Conservation (phyloP, 805 yeast species). For the Candida insectalens region DNA sequence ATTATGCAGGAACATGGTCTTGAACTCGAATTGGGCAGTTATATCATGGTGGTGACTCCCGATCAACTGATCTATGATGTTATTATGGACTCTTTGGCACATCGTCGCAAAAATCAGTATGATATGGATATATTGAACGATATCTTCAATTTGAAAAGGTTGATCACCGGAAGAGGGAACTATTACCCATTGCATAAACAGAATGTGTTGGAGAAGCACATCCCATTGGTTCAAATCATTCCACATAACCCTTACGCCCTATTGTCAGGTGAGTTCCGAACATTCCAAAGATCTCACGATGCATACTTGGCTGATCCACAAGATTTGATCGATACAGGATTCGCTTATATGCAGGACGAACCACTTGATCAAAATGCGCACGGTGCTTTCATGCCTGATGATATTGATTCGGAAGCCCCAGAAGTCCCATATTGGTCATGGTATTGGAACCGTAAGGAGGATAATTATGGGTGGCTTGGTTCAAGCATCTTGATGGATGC, state of each 20-base stretch:
- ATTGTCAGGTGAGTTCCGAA: constrained; percentile 38
- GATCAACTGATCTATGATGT: constrained; percentile 15
- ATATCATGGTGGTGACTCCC: constrained; percentile 56
- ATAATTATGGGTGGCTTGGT: constrained; percentile 27
- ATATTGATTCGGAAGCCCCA: too few relatives aligned
- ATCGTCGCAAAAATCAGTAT: constrained; percentile 28
- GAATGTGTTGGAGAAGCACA: constrained; percentile 5
- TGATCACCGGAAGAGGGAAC: constrained; percentile 6
- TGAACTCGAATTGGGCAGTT: constrained; percentile 26
- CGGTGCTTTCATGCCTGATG: too few relatives aligned
- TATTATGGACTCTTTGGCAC: constrained; percentile 15
- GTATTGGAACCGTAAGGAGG: constrained; percentile 2
- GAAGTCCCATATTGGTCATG: constrained; percentile 4
- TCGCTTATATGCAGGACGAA: constrained; percentile 1
- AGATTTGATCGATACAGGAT: constrained; percentile 23
- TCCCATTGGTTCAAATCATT: constrained; percentile 27
- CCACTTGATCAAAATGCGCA: background rate
- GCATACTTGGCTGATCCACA: constrained; percentile 34
- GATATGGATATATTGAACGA: constrained; percentile 47
- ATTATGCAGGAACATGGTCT: constrained; percentile 3
- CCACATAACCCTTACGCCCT: constrained; percentile 45
- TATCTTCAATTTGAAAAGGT: constrained; percentile 17
- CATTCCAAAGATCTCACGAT: constrained; percentile 25
- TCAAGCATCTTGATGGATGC: constrained; percentile 19
- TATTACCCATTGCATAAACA: constrained; percentile 5